Base-by-base conservation (phyloP, 2,329 filamentous ascomycete species). In the Daldinia sp. region DNA sequence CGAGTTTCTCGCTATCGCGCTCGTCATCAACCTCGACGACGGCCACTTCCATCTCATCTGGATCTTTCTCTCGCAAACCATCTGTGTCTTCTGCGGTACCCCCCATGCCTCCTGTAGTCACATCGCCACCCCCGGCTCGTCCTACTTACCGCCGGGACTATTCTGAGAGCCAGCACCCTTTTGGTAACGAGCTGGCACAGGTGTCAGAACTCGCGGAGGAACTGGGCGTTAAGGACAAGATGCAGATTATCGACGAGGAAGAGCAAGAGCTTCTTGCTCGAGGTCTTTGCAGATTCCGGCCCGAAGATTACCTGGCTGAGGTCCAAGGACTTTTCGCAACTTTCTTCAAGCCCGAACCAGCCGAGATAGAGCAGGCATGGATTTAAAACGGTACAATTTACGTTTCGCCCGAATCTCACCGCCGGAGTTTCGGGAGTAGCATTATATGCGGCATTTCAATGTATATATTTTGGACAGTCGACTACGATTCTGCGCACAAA, bases 121-220 rank as follows among this genome's bases (percentile, higher is more conserved):
- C 74, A 68, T 76, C 71, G 74, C 63, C 70, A 35, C 65, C 70
- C n/a, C 58, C 69, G 15, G 49, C 58, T 75, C 51, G 68, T 49
- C 61, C 68, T 30, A 61, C 59, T 71, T 72, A 66, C 65, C 71
- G 63, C 59, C 71, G 70, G 62, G 68, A 74, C 37, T 57, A 53
- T 50, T 30, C 59, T 10, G 68, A 72, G 67, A 59, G 64, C 34
- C 77, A 78, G 57, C 80, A 81, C 75, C 94, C 94, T 0, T 98
- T 98, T 72, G 92, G 92, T 54, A 89, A 90, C 51, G 95, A 99
- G 78, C 82, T 98, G 54, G 93, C 92, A 58, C 91, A 98, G 78
- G 92, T 98, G 21, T 93, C 93, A 54, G 95, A 98, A 78, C 85
- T 97, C 13, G 94, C 90, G 0, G 95, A 98, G 78, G 94, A 97